These are phyloP conservation scores for Acer yangbiense DNA, from an alignment of 345 rosid species.

Conservation along the genomic window DNA sequence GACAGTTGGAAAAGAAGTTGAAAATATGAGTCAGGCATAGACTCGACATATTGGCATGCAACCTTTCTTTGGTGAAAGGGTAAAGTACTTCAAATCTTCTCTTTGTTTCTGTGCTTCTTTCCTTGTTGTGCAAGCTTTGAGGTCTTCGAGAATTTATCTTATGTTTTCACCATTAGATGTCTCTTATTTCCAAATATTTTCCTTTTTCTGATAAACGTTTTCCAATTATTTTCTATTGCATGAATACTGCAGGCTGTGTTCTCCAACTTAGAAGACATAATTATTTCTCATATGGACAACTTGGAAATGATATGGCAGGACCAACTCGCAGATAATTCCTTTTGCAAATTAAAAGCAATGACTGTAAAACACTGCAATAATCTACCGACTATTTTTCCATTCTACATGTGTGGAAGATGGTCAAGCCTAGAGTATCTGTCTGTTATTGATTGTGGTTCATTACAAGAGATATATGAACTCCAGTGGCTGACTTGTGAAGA, in stretches of 20 bases:
- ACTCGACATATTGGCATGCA: too few species aligned
- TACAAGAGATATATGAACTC: conserved; percentile 18
- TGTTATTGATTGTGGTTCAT: not conserved
- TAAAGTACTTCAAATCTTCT: too few species aligned
- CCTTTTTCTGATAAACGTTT: too few species aligned
- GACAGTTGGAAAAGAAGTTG: too few species aligned
- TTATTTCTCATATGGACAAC: conserved; percentile 16
- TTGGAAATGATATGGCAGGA: not conserved
- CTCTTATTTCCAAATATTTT: too few species aligned
- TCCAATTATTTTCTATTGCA: too few species aligned
- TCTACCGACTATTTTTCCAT: conserved; percentile 15
- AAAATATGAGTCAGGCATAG: too few species aligned
- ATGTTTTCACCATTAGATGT: too few species aligned
- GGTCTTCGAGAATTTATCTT: too few species aligned
- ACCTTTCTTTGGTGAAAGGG: too few species aligned
- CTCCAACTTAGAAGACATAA: conserved; percentile 25
- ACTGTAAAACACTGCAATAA: not conserved
- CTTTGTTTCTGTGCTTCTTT: too few species aligned
- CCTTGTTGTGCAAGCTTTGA: too few species aligned
- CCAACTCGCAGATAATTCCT: conserved; percentile 21
- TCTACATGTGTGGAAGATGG: not conserved
- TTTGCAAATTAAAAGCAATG: conserved; percentile 12
- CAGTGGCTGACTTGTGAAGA: not conserved
- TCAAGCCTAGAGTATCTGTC: not conserved
- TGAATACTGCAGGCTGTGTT: conserved; percentile 23